phyloP scores from a whole-genome alignment of 305 asterid genomes.

The Solanum hybrid region DNA sequence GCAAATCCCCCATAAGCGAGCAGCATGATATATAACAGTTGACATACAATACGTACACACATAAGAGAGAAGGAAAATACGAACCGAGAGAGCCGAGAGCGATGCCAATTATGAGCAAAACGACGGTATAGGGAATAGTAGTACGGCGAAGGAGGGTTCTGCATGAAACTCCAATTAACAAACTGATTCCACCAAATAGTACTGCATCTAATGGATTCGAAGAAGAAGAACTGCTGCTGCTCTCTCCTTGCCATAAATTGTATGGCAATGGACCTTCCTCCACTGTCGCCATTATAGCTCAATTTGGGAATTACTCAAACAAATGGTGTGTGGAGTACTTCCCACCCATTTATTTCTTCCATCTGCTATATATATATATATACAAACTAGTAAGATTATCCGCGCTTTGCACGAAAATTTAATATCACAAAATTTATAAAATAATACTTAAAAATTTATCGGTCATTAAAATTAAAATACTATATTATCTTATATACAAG shows the following conservation, averaged over 20 bases:
- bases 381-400: too few species aligned
- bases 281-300: background rate
- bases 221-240: background rate
- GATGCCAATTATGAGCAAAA: conserved; percentile 67
- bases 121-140: conserved; percentile 81
- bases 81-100: conserved; percentile 73
- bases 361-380: background rate
- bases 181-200: conserved; percentile 71
- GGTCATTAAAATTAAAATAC: too few species aligned
- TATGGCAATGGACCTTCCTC: background rate
- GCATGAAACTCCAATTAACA: conserved; percentile 69
- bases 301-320: background rate
- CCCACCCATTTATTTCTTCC: background rate
- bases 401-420: too few species aligned
- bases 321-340: background rate
- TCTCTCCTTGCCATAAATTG: background rate
- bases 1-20: background rate
- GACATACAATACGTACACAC: background rate
- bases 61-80: background rate
- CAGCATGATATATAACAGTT: background rate
- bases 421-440: too few species aligned
- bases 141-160: conserved; percentile 75
- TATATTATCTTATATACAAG: too few species aligned
- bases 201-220: conserved; percentile 62
- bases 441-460: too few species aligned